Conservation (phyloP, 192 early-diverging fungal species). For the Gigaspora rosea region DNA sequence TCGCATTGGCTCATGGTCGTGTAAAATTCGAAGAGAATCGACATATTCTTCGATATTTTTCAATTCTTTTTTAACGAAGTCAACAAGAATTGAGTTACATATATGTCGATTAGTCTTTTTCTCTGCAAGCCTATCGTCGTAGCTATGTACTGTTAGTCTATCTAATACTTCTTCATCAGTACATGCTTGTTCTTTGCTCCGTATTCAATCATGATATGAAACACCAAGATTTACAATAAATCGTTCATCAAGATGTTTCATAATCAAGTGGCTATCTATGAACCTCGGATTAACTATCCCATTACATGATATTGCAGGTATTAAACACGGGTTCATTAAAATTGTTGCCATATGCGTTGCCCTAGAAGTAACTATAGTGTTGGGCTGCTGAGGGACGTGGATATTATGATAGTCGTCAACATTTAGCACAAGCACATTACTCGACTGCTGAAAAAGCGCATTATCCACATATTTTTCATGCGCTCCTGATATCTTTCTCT, state of each 20-base stretch:
- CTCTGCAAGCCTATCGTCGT: slow-evolving; percentile 5
- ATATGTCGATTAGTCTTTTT: slow-evolving; percentile 6
- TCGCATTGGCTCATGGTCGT: slow-evolving; percentile 3
- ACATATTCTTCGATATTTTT: slow-evolving; percentile 1
- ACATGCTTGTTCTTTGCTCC: background rate
- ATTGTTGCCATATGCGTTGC: slow-evolving; percentile 7
- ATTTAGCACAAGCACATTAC: slow-evolving; percentile 10
- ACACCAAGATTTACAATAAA: slow-evolving; percentile 26
- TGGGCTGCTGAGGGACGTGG: background rate
- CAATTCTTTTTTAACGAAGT: background rate
- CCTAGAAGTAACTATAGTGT: slow-evolving; percentile 11
- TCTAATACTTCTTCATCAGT: background rate
- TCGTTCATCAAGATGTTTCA: slow-evolving; percentile 18
- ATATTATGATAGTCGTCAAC: slow-evolving; percentile 26
- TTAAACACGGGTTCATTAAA: background rate
- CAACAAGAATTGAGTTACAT: background rate
- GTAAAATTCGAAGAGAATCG: background rate
- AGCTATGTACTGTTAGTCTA: slow-evolving; percentile 18
- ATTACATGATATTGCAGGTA: background rate
- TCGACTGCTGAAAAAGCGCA: background rate
- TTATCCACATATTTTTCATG: background rate
- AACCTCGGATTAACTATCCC: background rate
- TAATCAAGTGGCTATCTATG: slow-evolving; percentile 5
- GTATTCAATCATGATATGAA: background rate
- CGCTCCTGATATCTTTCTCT: slow-evolving; percentile 12